phyloP scores from a whole-genome alignment of 352 stramenopile genomes.

The Albugo laibachii region DNA sequence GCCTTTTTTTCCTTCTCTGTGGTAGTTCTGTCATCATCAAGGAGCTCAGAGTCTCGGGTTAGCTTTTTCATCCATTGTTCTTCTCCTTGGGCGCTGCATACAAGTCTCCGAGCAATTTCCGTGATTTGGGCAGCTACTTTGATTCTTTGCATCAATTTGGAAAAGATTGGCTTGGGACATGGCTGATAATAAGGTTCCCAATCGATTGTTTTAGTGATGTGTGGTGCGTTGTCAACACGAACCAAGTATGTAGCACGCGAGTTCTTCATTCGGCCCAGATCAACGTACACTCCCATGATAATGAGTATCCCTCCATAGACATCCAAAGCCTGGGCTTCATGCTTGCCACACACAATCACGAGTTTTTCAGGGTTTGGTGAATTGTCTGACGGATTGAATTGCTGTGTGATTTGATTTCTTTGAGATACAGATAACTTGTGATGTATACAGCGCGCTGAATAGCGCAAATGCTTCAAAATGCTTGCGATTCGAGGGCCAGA shows the following conservation, averaged over 20 bases:
- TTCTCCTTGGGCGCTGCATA: constrained; percentile 28
- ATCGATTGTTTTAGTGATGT: not conserved
- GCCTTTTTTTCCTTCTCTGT: constrained; percentile 16
- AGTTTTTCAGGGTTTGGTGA: constrained; percentile 1
- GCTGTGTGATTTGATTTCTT: constrained; percentile 27
- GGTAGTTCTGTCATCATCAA: constrained; percentile 7
- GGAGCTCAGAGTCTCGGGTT: constrained; percentile 17
- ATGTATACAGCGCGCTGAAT: constrained; percentile 29
- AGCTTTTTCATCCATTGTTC: constrained; percentile 18
- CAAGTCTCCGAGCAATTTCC: not conserved
- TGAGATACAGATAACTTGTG: constrained; percentile 40
- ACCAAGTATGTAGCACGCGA: not conserved
- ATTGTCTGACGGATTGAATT: constrained; percentile 8
- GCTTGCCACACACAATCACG: constrained; percentile 31
- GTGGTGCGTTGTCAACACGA: not conserved
- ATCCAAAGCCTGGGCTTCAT: constrained; percentile 20
- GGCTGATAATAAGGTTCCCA: not conserved
- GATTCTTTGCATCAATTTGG: not conserved
- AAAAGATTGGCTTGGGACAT: not conserved
- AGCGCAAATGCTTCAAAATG: constrained; percentile 15
- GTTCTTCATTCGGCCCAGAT: constrained; percentile 6
- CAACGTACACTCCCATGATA: constrained; percentile 10
- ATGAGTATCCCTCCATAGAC: constrained; percentile 4
- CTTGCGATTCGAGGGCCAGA: constrained; percentile 16
- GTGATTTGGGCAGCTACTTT: not conserved